Evolutionary conservation across 129 eudicot genomes (phyloP).

Genomic region (Silybum marianum): DNA sequence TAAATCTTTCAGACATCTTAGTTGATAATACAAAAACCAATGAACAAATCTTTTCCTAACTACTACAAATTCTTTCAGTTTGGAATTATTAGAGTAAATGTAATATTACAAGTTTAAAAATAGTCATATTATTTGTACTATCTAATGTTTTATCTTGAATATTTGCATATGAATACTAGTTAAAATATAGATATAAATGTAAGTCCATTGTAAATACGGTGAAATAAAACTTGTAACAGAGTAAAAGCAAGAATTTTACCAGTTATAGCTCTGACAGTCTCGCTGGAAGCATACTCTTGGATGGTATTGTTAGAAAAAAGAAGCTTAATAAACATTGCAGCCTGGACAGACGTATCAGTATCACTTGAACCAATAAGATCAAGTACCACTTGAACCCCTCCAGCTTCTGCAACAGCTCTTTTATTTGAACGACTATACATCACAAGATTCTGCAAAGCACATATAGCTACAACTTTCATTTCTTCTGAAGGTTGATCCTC

Average conservation of each 20-base stretch:
- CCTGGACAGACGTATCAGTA: constrained; percentile 91
- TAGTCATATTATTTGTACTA: neutral
- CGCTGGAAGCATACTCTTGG: constrained; percentile 98
- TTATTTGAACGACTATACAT: constrained; percentile 95
- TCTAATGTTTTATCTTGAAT: neutral
- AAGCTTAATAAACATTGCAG: constrained; percentile 95
- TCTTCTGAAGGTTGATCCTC: constrained; percentile 99
- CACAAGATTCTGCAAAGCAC: constrained; percentile 97
- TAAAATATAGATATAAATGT: neutral
- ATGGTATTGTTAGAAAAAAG: constrained; percentile 91
- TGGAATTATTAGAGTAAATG: neutral
- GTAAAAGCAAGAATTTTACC: constrained; percentile 49
- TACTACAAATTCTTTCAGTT: neutral
- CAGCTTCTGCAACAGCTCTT: constrained; percentile 99
- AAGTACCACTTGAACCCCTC: constrained; percentile 94
- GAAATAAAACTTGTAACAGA: constrained; percentile 1
- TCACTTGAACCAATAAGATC: constrained; percentile 97
- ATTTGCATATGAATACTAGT: neutral
- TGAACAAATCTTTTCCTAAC: neutral
- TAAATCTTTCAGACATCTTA: constrained; percentile 2
- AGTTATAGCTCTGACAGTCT: constrained; percentile 99
- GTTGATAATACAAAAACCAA: neutral
- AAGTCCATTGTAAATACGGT: neutral
- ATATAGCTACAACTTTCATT: constrained; percentile 97
- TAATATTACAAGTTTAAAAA: neutral